phyloP scores from a whole-genome alignment of 2,329 filamentous ascomycete species.

The Colletotrichum sansevieriae region DNA sequence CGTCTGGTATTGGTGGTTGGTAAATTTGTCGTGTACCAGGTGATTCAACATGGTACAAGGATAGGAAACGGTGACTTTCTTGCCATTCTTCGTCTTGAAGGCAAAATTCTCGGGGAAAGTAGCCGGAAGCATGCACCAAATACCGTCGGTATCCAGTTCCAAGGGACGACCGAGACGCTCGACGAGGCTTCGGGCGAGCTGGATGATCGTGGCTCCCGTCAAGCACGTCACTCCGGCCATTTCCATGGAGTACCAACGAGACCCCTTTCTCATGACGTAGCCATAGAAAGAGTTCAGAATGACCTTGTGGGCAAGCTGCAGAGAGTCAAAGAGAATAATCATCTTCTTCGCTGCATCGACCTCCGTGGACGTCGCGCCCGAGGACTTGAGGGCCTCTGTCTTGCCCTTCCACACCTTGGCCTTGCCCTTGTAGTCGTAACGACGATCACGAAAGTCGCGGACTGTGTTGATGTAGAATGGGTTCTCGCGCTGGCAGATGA shows the following conservation, averaged over 20 bases:
- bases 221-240: constrained; percentile 99
- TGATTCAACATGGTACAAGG: constrained; percentile 99
- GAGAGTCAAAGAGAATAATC: constrained; percentile 94
- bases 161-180: constrained; percentile 93
- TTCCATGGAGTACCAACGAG: constrained; percentile 98
- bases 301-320: constrained; percentile 98
- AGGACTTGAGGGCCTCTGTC: constrained; percentile 85
- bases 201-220: constrained; percentile 96
- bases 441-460: constrained; percentile 93
- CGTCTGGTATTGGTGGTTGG: constrained; percentile 97
- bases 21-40: constrained; percentile 92
- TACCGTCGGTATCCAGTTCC: constrained; percentile 97
- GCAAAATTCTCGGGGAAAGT: constrained; percentile 97
- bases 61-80: constrained; percentile 96
- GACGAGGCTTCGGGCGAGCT: constrained; percentile 92
- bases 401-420: constrained; percentile 99
- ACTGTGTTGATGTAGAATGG: constrained; percentile 99
- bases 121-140: constrained; percentile 98
- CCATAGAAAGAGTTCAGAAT: constrained; percentile 99
- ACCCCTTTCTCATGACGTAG: constrained; percentile 99
- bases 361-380: constrained; percentile 81
- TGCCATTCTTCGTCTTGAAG: constrained; percentile 95
- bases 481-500: constrained; percentile 98
- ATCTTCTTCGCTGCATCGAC: constrained; percentile 98
- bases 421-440: constrained; percentile 98